Evolutionary conservation across 371 early-diverging fungal species (phyloP).

Genomic region (Mortierella sp.): DNA sequence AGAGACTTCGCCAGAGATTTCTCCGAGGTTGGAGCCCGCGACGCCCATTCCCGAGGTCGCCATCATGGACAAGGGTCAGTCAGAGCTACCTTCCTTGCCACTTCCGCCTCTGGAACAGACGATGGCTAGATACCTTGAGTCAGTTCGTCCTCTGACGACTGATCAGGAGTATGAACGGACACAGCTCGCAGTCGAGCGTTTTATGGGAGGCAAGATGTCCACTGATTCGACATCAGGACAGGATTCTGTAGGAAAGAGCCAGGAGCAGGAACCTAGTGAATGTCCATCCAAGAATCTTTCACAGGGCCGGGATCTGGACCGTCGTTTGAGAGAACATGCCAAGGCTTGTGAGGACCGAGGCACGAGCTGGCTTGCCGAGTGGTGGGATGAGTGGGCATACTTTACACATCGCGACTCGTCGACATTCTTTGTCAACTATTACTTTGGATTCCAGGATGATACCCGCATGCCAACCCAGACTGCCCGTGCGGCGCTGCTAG

Average conservation of each 20-base stretch:
- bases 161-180: conserved; percentile 73
- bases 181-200: conserved; percentile 66
- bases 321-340: conserved; percentile 71
- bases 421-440: conserved; percentile 49
- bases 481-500: conserved; percentile 48
- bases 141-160: conserved; percentile 75
- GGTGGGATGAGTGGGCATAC: conserved; percentile 55
- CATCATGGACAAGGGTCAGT: conserved; percentile 58
- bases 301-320: conserved; percentile 81
- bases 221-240: conserved; percentile 1
- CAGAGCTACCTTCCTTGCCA: conserved; percentile 80
- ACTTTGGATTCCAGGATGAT: conserved; percentile 54
- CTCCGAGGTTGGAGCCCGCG: conserved; percentile 17
- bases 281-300: no score
- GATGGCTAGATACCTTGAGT: conserved; percentile 70
- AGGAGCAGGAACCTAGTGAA: conserved; percentile 52
- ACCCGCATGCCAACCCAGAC: conserved; percentile 52
- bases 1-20: conserved; percentile 31
- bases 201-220: conserved; percentile 34
- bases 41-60: conserved; percentile 16
- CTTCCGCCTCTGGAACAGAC: conserved; percentile 89
- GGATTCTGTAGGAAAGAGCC: neutral
- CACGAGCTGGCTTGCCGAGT: conserved; percentile 39
- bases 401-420: conserved; percentile 44
- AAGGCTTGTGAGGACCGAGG: conserved; percentile 58